Evolutionary conservation across 2,329 filamentous ascomycete genomes (phyloP).

Genomic region (Hymenoscyphus salicellus): DNA sequence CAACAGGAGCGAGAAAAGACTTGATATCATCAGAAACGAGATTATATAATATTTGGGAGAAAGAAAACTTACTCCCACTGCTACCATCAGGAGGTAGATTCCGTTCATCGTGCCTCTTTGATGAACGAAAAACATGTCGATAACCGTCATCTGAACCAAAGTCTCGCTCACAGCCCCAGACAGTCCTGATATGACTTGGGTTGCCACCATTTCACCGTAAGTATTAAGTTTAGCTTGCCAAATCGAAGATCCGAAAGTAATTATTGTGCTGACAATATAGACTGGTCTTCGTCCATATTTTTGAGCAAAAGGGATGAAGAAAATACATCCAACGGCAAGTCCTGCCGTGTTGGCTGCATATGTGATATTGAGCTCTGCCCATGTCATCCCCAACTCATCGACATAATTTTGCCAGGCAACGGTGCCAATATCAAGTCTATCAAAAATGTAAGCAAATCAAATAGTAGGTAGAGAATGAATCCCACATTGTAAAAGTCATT

Average conservation of each 20-base stretch:
- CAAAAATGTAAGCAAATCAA: constrained; percentile 12
- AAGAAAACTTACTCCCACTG: constrained; percentile 29
- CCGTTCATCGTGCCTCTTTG: constrained; percentile 47
- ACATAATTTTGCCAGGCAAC: constrained; percentile 15
- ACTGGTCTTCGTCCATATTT: constrained; percentile 47
- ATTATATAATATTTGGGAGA: not conserved
- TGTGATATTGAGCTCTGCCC: constrained; percentile 43
- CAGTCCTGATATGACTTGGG: constrained; percentile 45
- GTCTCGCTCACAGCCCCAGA: constrained; percentile 44
- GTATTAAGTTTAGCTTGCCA: constrained; percentile 46
- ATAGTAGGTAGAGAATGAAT: not conserved
- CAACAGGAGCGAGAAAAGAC: constrained; percentile 39
- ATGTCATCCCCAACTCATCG: constrained; percentile 42
- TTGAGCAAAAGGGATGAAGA: constrained; percentile 46
- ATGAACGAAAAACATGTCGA: constrained; percentile 49
- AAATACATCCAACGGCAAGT: constrained; percentile 41
- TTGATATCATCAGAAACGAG: not conserved
- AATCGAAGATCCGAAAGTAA: constrained; percentile 39
- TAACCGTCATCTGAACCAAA: constrained; percentile 47
- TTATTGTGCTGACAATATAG: constrained; percentile 42
- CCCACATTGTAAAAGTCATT: constrained; percentile 38
- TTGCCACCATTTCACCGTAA: constrained; percentile 42
- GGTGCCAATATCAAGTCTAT: constrained; percentile 10
- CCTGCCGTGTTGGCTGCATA: constrained; percentile 44
- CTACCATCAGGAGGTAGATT: constrained; percentile 40